A percentile compares a stretch with the other conserved stretches of the same genome.
These are phyloP conservation scores for Leccinum subtestaceum DNA, from an alignment of 768 basidiomycete genomes.

Conservation along the genomic window DNA sequence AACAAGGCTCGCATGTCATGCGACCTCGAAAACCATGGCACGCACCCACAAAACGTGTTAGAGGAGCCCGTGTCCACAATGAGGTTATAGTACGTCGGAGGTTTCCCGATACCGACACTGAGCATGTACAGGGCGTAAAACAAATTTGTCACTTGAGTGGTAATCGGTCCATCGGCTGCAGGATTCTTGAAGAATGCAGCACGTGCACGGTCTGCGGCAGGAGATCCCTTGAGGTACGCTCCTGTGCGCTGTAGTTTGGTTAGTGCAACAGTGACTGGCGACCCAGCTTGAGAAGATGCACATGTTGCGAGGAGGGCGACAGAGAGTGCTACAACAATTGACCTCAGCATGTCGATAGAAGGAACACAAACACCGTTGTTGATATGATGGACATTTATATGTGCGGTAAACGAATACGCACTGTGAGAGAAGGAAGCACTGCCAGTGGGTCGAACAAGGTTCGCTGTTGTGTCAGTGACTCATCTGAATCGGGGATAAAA, in stretches of 20 bases:
- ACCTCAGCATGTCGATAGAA: constrained; percentile 11
- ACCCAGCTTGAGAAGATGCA: constrained; percentile 2
- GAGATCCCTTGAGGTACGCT: constrained; percentile 15
- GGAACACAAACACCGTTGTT: not conserved
- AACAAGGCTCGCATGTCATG: not conserved
- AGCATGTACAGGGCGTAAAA: constrained; percentile 18
- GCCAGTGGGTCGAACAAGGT: not conserved
- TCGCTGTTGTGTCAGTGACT: no score
- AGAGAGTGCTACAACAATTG: constrained; percentile 3
- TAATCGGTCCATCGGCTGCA: constrained; percentile 1
- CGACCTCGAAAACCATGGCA: not conserved
- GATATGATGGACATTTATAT: constrained; percentile 4
- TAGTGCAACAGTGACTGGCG: constrained; percentile 7
- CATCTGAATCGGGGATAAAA: not conserved
- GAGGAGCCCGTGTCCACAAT: constrained; percentile 34
- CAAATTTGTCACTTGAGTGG: constrained; percentile 13
- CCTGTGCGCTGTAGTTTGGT: constrained; percentile 12
- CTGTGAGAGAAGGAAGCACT: not conserved
- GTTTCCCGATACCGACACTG: constrained; percentile 26
- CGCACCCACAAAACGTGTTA: constrained; percentile 29
- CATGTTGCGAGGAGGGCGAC: constrained; percentile 6
- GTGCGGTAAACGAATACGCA: not conserved
- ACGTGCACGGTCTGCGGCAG: constrained; percentile 19
- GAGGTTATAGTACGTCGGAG: constrained; percentile 28
- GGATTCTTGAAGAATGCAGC: constrained; percentile 8